These are phyloP conservation scores for Binderoboletus segoi DNA, from an alignment of 1,284 basidiomycete species.

Conservation along the genomic window DNA sequence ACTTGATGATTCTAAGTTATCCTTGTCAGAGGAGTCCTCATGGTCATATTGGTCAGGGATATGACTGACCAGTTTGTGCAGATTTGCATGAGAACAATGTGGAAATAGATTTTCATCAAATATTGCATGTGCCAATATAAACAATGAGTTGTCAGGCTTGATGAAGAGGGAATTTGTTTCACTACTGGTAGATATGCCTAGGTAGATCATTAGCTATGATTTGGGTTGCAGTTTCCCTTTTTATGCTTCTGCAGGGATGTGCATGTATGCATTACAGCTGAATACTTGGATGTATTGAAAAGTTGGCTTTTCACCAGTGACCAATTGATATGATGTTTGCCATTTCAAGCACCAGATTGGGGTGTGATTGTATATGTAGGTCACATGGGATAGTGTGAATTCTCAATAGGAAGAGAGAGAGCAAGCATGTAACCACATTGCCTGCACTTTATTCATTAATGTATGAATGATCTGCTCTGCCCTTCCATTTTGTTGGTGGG, in stretches of 20 bases:
- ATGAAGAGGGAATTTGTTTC: neutral
- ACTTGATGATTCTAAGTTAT: no score
- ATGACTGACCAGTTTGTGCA: neutral
- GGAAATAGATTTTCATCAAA: neutral
- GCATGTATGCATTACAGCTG: no score
- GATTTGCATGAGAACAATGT: neutral
- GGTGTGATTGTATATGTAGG: neutral
- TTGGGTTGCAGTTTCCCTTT: neutral
- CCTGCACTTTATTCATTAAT: neutral
- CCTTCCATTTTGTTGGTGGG: neutral
- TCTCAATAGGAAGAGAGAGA: neutral
- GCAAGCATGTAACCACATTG: neutral
- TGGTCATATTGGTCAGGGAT: no score
- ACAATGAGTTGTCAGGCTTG: neutral
- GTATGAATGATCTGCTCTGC: neutral
- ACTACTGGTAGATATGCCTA: neutral
- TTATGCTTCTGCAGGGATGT: no score
- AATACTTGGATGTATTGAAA: no score
- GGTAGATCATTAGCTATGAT: neutral
- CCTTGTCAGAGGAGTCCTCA: no score
- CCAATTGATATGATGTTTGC: neutral
- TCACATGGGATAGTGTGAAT: neutral
- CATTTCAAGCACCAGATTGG: neutral
- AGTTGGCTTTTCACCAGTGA: no score
- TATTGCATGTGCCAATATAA: neutral